Evolutionary conservation across 345 rosid species (phyloP), one percentile per base, ranked within the genome.

Genomic region (Cardamine occulta): DNA sequence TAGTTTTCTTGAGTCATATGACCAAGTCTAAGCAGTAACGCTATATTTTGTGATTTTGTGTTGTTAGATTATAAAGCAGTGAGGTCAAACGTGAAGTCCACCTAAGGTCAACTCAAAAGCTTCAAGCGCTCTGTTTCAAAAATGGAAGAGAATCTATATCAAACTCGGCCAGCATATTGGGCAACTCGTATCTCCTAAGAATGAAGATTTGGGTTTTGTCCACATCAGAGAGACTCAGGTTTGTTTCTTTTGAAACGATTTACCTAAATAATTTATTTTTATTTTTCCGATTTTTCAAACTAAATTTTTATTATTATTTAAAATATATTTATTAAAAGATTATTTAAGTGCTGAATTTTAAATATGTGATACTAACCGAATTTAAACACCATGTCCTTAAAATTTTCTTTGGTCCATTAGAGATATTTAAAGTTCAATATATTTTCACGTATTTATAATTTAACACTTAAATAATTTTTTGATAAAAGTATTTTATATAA

Each of bases 101-200:
- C 35, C 35, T 32, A 58, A 86, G 97, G 77, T 95, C 97, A 7
- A 97, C 98, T 0, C 83, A 40, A 4, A 92, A 92, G 19, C 19
- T 19, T 19, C 19, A 19, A 19, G 19, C 19, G 54, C 85, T 90
- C 13, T 95, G 96, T 83, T 95, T 92, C 75, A 87, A 63, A 80
- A 95, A 95, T 80, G 97, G 97, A 74, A 97, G 97, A 73, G 97
- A 73, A 85, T 95, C 63, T 90, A 90, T 79, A 89, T 92, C 74
- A 92, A 95, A 85, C 96, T 92, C 15, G 97, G 99, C 23, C 97
- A 95, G 82, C 94, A 89, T 76, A 79, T 92, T 31, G 97, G 97
- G 31, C 93, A 92, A 81, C 74, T 89, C 84, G 97, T 95, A 85
- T 80, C 44, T 39, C 44, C 15, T 10, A 4, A 39, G 44, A 13